Evolutionary conservation across 163 green algal genomes (phyloP).

Genomic region (Chlorella variabilis): DNA sequence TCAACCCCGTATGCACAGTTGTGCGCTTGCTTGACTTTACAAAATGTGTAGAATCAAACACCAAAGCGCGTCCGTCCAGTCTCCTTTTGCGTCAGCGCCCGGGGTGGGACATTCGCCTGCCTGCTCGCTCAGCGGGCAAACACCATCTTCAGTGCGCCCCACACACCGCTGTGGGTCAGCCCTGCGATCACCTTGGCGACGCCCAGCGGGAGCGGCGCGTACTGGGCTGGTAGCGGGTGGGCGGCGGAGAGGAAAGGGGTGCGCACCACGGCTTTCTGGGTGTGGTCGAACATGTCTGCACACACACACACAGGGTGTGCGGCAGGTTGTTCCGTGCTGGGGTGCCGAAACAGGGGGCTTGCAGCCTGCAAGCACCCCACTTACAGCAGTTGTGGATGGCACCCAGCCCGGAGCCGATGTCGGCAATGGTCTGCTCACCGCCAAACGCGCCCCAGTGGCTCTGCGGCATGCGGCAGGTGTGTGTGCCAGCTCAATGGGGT

Average conservation of each 20-base stretch:
- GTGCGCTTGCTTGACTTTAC: no score
- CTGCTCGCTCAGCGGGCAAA: background rate
- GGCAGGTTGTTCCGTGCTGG: no score
- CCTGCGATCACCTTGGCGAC: slow-evolving; percentile 8
- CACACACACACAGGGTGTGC: background rate
- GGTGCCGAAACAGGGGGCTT: no score
- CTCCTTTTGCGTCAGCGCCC: no score
- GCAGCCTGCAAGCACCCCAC: background rate
- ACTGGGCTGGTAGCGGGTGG: slow-evolving; percentile 11
- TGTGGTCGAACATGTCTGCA: slow-evolving; percentile 31
- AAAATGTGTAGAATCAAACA: no score
- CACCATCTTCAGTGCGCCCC: slow-evolving; percentile 23
- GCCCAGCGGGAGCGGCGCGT: background rate
- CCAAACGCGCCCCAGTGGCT: slow-evolving; percentile 30
- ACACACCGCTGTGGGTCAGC: slow-evolving; percentile 9
- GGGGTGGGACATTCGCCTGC: no score
- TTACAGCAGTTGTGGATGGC: slow-evolving; percentile 59
- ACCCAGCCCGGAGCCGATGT: slow-evolving; percentile 52
- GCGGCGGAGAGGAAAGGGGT: slow-evolving; percentile 33
- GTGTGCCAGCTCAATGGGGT: no score
- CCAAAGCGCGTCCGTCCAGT: no score
- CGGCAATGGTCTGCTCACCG: slow-evolving; percentile 28
- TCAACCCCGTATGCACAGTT: no score
- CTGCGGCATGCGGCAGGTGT: no score
- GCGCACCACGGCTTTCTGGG: slow-evolving; percentile 54